Conservation (phyloP, 2,329 filamentous ascomycete genomes). For the Trichoderma koningiopsis region DNA sequence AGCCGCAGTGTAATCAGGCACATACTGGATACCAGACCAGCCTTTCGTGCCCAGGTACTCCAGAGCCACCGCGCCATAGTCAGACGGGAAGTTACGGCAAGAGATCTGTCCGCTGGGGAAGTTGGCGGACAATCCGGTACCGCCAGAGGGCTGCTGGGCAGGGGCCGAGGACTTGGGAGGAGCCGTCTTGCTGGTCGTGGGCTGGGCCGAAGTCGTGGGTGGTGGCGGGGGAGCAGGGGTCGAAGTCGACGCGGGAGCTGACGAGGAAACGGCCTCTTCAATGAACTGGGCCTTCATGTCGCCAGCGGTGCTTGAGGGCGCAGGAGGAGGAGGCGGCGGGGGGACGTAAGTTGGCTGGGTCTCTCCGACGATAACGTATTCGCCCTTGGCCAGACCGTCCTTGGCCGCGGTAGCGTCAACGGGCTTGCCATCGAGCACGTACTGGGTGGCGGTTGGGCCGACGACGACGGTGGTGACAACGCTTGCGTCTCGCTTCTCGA, state of each 20-base stretch:
- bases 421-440: constrained; percentile 66
- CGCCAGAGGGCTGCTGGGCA: background rate
- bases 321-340: constrained; percentile 40
- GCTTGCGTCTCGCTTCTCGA: constrained; percentile 50
- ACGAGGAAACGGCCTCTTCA: constrained; percentile 37
- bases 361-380: constrained; percentile 67
- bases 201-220: constrained; percentile 26
- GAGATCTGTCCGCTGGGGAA: constrained; percentile 76
- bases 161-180: constrained; percentile 23
- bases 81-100: constrained; percentile 74
- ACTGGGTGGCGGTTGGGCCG: constrained; percentile 67
- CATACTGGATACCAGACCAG: constrained; percentile 77
- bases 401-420: constrained; percentile 68
- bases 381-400: constrained; percentile 69
- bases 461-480: constrained; percentile 58
- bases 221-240: constrained; percentile 22
- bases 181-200: constrained; percentile 35
- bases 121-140: constrained; percentile 60
- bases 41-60: constrained; percentile 70
- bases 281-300: constrained; percentile 52
- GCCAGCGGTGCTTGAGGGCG: constrained; percentile 37
- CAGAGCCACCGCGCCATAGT: constrained; percentile 76
- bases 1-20: constrained; percentile 52
- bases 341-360: constrained; percentile 55
- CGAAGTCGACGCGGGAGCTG: constrained; percentile 33